These are phyloP conservation scores for Citrus trifoliata DNA, from an alignment of 345 rosid genomes.

Conservation along the genomic window DNA sequence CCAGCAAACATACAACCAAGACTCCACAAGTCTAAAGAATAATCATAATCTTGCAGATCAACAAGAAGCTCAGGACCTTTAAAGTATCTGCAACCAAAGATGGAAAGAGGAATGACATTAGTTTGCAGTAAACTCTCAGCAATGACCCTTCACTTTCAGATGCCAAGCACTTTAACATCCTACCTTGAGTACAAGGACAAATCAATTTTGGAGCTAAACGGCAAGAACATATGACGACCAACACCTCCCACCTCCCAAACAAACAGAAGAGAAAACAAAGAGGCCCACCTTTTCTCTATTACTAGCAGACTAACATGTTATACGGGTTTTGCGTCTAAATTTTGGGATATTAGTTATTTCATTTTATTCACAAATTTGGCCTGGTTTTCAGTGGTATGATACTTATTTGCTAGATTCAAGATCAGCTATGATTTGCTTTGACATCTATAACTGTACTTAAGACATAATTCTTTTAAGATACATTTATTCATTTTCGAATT, in stretches of 20 bases:
- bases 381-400: not conserved
- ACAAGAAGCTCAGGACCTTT: conserved; percentile 99
- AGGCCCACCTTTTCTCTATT: not conserved
- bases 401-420: not conserved
- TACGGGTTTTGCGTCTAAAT: not conserved
- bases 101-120: not conserved
- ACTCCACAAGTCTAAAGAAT: conserved; percentile 97
- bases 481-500: not conserved
- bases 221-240: not conserved
- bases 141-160: not conserved
- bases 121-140: not conserved
- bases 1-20: conserved; percentile 99
- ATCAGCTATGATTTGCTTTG: not conserved
- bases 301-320: not conserved
- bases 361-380: not conserved
- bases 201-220: not conserved
- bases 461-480: not conserved
- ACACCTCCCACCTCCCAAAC: not conserved
- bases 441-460: not conserved
- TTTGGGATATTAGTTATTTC: not conserved
- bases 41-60: conserved; percentile 97
- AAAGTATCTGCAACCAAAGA: conserved; percentile 59
- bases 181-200: not conserved
- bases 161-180: not conserved
- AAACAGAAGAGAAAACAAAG: not conserved